These are phyloP conservation scores for Suillus bovinus DNA, from an alignment of 768 basidiomycete genomes.

Conservation along the genomic window DNA sequence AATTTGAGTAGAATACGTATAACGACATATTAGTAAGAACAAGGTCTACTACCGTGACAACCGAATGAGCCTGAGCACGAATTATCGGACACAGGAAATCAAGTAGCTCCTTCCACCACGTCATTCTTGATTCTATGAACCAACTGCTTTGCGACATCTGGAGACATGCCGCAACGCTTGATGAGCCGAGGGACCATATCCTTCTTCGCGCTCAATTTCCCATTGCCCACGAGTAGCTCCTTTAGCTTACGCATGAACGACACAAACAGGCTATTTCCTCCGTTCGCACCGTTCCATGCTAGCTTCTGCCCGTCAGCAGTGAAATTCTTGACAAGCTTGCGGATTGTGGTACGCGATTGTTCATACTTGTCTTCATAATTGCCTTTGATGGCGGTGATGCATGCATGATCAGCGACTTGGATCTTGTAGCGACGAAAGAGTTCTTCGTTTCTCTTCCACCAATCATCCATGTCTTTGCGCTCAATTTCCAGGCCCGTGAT, in stretches of 20 bases:
- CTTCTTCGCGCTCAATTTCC: constrained; percentile 14
- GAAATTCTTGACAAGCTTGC: not conserved
- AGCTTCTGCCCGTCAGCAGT: not conserved
- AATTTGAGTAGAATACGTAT: not conserved
- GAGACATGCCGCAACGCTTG: constrained; percentile 27
- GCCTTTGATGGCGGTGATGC: constrained; percentile 39
- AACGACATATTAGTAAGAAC: not conserved
- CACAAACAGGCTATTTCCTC: not conserved
- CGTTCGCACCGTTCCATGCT: not conserved
- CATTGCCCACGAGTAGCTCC: constrained; percentile 15
- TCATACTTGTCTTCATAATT: not conserved
- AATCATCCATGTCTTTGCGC: constrained; percentile 29
- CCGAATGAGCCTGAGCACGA: not conserved
- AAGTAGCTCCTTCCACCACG: not conserved
- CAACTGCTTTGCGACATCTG: constrained; percentile 20
- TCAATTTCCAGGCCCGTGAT: constrained; percentile 42
- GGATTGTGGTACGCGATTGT: not conserved
- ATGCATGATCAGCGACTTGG: constrained; percentile 35
- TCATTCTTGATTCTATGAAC: not conserved
- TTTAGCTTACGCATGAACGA: constrained; percentile 21
- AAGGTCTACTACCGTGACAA: not conserved
- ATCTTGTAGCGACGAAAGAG: constrained; percentile 39
- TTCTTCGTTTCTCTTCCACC: constrained; percentile 38
- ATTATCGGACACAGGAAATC: not conserved
- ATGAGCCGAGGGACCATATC: constrained; percentile 23